Conservation (phyloP, 371 early-diverging fungal genomes). For the Mortierella sp. region DNA sequence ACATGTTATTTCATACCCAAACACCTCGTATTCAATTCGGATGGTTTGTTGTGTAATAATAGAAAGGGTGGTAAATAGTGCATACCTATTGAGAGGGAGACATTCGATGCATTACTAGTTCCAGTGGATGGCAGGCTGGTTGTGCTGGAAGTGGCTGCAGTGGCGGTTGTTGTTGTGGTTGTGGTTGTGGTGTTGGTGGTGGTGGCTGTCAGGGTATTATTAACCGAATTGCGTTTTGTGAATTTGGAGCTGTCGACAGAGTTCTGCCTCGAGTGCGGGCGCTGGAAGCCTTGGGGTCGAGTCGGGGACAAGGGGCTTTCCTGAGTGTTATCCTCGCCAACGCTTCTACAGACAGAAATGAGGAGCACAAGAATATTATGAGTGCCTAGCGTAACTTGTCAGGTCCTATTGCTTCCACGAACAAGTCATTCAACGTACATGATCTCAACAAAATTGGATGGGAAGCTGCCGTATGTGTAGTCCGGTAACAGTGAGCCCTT, state of each 20-base stretch:
- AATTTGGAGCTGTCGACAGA: conserved; percentile 43
- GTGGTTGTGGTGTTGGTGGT: background rate
- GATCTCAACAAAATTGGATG: conserved; percentile 53
- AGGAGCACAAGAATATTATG: background rate
- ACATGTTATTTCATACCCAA: background rate
- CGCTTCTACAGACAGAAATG: background rate
- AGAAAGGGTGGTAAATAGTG: background rate
- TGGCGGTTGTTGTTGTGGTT: background rate
- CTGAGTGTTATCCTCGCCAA: background rate
- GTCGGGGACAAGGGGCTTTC: conserved; percentile 12
- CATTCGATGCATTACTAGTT: conserved; percentile 11
- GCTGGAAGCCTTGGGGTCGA: conserved; percentile 10
- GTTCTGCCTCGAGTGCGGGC: conserved; percentile 31
- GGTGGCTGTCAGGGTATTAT: background rate
- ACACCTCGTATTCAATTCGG: background rate
- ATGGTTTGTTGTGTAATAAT: background rate
- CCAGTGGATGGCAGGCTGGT: conserved; percentile 2
- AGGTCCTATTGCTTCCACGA: background rate
- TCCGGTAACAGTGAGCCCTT: conserved; percentile 35
- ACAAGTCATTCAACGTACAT: conserved; percentile 22
- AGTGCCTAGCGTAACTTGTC: background rate
- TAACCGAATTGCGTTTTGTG: conserved; percentile 49
- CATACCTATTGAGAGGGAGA: conserved; percentile 28
- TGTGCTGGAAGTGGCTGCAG: conserved; percentile 3
- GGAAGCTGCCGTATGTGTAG: conserved; percentile 36